phyloP scores from a whole-genome alignment of 345 rosid genomes.

The Melastoma malabathricum region DNA sequence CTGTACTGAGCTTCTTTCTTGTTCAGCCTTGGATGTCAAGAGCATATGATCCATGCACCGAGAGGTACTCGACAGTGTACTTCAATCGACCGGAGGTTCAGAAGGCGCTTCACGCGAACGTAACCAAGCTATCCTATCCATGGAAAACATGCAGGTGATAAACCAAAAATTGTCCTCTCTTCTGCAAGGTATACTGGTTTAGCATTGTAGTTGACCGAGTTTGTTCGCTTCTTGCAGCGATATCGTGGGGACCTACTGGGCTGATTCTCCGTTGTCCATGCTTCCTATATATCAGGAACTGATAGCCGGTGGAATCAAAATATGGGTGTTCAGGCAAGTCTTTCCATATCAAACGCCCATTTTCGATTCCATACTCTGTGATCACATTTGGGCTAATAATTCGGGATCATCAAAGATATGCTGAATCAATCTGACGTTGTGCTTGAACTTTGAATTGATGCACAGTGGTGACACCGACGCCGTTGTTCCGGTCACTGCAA shows the following conservation, averaged over 20 bases:
- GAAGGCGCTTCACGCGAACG: conserved; percentile 87
- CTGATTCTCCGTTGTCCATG: conserved; percentile 80
- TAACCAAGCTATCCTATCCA: conserved; percentile 50
- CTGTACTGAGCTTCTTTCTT: conserved; percentile 8
- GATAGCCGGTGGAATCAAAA: conserved; percentile 59
- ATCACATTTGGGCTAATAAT: neutral
- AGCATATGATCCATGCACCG: conserved; percentile 95
- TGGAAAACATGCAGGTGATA: conserved; percentile 84
- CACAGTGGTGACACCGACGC: conserved; percentile 91
- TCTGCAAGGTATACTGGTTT: neutral
- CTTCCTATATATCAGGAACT: conserved; percentile 90
- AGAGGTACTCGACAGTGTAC: conserved; percentile 58
- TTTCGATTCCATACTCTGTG: neutral
- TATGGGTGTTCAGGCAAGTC: conserved; percentile 85
- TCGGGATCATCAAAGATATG: neutral
- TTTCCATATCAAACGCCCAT: neutral
- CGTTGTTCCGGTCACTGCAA: conserved; percentile 79
- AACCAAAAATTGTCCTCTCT: too few species aligned
- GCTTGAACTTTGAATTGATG: conserved; percentile 13
- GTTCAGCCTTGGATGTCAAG: conserved; percentile 93
- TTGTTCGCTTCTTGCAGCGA: conserved; percentile 27
- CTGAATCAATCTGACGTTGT: conserved; percentile 1
- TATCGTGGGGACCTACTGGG: conserved; percentile 56
- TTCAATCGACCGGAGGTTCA: conserved; percentile 86
- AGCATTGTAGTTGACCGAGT: neutral